These are phyloP conservation scores for Fusarium lateritium DNA, from an alignment of 2,329 filamentous ascomycete species.

Conservation along the genomic window DNA sequence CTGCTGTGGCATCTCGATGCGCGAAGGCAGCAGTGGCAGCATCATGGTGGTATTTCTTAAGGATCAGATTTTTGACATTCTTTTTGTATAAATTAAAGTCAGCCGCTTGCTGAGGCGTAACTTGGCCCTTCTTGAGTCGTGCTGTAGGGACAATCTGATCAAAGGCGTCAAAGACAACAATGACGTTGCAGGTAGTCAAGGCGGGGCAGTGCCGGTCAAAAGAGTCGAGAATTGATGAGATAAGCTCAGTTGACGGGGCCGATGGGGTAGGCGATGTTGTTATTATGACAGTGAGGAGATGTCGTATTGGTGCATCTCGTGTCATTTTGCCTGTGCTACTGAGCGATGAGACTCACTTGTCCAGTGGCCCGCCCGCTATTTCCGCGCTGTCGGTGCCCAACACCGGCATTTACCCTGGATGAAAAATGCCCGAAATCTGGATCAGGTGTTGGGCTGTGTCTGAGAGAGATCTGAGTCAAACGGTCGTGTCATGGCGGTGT, in stretches of 20 bases:
- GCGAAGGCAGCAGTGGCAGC: constrained; percentile 1
- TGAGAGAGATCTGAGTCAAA: constrained; percentile 12
- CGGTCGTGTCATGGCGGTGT: constrained; percentile 19
- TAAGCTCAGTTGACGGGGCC: constrained; percentile 65
- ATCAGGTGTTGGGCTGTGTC: constrained; percentile 2
- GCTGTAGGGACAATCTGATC: constrained; percentile 61
- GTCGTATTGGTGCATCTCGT: constrained; percentile 7
- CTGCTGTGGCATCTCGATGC: constrained; percentile 54
- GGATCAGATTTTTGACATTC: constrained; percentile 60
- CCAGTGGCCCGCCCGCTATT: background rate
- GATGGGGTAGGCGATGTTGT: constrained; percentile 71
- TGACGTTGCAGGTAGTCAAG: constrained; percentile 60
- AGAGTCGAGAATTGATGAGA: constrained; percentile 63
- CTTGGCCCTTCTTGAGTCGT: constrained; percentile 68
- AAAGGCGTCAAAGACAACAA: constrained; percentile 68
- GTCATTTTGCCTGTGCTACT: constrained; percentile 18
- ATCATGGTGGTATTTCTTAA: constrained; percentile 33
- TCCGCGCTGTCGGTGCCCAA: background rate
- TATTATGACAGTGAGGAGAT: constrained; percentile 57
- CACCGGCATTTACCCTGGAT: constrained; percentile 33
- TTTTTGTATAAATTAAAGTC: constrained; percentile 62
- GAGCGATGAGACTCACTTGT: background rate
- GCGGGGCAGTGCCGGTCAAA: constrained; percentile 60
- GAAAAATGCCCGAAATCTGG: background rate
- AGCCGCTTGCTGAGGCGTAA: constrained; percentile 62